These are phyloP conservation scores for Pseudozyma hubeiensis DNA, from an alignment of 1,284 basidiomycete genomes.

Conservation along the genomic window DNA sequence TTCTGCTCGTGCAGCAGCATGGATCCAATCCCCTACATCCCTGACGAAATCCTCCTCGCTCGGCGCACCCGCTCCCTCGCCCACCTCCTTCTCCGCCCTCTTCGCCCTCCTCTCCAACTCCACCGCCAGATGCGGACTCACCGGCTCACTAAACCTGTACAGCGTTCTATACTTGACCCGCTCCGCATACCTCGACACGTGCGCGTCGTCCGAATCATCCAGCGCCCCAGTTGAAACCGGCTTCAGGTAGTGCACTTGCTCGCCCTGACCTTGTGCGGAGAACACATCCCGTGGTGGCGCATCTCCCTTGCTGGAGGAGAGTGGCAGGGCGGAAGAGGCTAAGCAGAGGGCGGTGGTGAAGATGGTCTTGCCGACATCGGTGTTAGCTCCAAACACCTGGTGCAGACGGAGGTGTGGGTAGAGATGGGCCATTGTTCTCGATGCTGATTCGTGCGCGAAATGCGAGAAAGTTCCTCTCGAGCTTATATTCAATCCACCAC, in stretches of 20 bases:
- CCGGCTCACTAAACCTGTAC: conserved; percentile 86
- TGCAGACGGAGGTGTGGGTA: conserved; percentile 55
- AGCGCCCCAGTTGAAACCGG: conserved; percentile 64
- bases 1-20: conserved; percentile 70
- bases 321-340: conserved; percentile 52
- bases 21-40: conserved; percentile 77
- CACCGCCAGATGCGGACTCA: conserved; percentile 91
- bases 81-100: conserved; percentile 23
- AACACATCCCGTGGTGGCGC: conserved; percentile 22
- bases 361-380: conserved; percentile 68
- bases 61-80: conserved; percentile 44
- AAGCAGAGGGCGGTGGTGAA: conserved; percentile 66
- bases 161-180: conserved; percentile 77
- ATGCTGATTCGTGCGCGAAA: too few relatives aligned
- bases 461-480: too few relatives aligned
- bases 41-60: conserved; percentile 77
- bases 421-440: conserved; percentile 40
- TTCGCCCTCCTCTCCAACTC: conserved; percentile 73
- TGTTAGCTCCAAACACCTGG: conserved; percentile 68
- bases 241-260: conserved; percentile 64
- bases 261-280: conserved; percentile 29
- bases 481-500: too few relatives aligned
- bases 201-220: conserved; percentile 56
- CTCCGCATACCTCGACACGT: conserved; percentile 50
- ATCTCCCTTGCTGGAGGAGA: not conserved